A percentile compares a stretch with the other conserved stretches of the same genome.
phyloP scores from a whole-genome alignment of 1,284 basidiomycete species.

The Puccinia triticina region DNA sequence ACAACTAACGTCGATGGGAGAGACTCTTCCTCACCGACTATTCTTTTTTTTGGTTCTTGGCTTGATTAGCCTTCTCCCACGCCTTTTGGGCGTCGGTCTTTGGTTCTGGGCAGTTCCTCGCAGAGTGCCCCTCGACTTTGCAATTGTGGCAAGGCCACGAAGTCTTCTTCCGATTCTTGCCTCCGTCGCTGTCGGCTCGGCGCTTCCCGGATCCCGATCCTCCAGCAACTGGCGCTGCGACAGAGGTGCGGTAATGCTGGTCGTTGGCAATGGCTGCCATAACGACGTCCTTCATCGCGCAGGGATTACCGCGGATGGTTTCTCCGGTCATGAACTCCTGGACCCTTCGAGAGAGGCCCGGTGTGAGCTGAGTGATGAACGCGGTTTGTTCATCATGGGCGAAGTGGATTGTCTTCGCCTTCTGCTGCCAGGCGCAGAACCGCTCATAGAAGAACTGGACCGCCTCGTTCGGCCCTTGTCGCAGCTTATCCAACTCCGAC shows the following conservation, averaged over 20 bases:
- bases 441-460: neutral
- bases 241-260: neutral
- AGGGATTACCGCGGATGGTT: neutral
- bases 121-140: neutral
- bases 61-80: neutral
- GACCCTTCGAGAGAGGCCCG: neutral
- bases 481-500: neutral
- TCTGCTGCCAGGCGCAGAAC: neutral
- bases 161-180: neutral
- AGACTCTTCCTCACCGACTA: constrained; percentile 5
- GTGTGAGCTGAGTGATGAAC: neutral
- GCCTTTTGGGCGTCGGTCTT: neutral
- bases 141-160: neutral
- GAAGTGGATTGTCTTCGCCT: neutral
- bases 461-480: neutral
- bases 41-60: neutral
- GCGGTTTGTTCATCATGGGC: neutral
- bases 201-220: neutral
- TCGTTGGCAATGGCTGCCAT: neutral
- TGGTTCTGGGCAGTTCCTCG: neutral
- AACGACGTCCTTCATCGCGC: neutral
- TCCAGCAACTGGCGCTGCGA: neutral
- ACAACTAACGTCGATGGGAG: constrained; percentile 2
- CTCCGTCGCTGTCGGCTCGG: neutral
- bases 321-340: neutral